Percentiles rank a stretch among this genome's conserved stretches.
These are phyloP conservation scores for Tetradesmus obliquus DNA, from an alignment of 139 green algal genomes.

Conservation along the genomic window DNA sequence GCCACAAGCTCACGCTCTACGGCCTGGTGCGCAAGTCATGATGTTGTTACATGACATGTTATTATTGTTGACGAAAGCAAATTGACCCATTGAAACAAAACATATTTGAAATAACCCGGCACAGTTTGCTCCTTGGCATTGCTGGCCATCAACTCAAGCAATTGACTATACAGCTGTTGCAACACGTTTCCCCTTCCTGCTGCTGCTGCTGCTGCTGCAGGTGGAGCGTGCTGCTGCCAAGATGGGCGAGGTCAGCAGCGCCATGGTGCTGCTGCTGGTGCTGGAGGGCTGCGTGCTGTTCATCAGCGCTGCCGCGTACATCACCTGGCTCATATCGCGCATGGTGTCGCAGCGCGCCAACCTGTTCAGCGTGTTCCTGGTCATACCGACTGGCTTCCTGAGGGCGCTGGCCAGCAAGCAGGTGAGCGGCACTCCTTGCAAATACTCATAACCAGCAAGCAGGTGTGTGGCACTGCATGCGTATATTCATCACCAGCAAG, in stretches of 20 bases:
- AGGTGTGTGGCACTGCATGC: no score
- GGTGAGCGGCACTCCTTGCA: neutral
- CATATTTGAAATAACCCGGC: no score
- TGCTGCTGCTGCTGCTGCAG: neutral
- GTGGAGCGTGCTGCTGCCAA: constrained; percentile 36
- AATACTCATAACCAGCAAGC: no score
- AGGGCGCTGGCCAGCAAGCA: constrained; percentile 62
- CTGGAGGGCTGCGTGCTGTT: constrained; percentile 52
- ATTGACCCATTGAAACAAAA: no score
- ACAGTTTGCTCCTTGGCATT: no score
- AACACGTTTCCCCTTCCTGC: neutral
- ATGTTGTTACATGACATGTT: no score
- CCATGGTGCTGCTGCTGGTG: constrained; percentile 50
- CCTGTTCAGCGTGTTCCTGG: constrained; percentile 58
- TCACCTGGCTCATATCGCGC: constrained; percentile 46
- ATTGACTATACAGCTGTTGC: neutral
- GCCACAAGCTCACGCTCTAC: no score
- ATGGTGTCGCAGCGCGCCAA: constrained; percentile 48
- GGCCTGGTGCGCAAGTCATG: no score
- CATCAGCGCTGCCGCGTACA: constrained; percentile 37
- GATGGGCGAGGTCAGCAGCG: constrained; percentile 8
- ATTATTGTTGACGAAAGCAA: no score
- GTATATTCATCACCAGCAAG: no score
- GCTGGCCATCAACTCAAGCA: no score
- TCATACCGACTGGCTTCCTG: constrained; percentile 60